Conservation (phyloP, 225 moss, liverwort and hornwort genomes). For the Ulota crispa region DNA sequence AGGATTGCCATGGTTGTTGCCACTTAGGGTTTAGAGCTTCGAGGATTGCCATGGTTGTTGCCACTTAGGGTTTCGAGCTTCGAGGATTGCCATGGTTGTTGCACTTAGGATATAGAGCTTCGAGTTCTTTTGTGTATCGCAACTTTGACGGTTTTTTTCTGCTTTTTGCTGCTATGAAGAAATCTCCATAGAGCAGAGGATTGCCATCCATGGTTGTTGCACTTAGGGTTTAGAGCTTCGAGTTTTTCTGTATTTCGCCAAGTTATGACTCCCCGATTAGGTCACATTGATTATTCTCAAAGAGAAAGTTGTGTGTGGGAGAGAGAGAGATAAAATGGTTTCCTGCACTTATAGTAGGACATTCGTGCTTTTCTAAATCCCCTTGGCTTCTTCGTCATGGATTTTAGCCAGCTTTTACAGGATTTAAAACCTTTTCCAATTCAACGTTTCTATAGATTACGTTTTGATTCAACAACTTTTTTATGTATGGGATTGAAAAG, state of each 20-base stretch:
- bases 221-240: constrained; percentile 20
- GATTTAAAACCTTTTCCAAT: neutral
- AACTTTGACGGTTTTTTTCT: neutral
- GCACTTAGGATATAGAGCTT: too few relatives aligned
- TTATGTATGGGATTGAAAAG: neutral
- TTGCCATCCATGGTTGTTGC: constrained; percentile 18
- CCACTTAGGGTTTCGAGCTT: too few relatives aligned
- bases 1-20: too few relatives aligned
- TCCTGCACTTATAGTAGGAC: constrained; percentile 41
- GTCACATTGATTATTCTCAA: constrained; percentile 39
- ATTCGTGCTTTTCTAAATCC: neutral
- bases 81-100: too few relatives aligned
- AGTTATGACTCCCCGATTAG: constrained; percentile 31
- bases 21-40: too few relatives aligned
- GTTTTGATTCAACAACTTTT: neutral
- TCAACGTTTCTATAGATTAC: neutral
- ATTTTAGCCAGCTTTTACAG: neutral
- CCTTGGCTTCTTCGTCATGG: neutral
- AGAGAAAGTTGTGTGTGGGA: constrained; percentile 37
- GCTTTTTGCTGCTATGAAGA: neutral
- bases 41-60: too few relatives aligned
- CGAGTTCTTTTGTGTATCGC: too few relatives aligned
- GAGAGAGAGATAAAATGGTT: constrained; percentile 19
- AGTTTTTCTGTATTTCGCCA: constrained; percentile 21
- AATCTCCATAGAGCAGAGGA: neutral